Base-by-base conservation (phyloP, 2,329 filamentous ascomycete genomes). In the Macrophomina pseudophaseolina region DNA sequence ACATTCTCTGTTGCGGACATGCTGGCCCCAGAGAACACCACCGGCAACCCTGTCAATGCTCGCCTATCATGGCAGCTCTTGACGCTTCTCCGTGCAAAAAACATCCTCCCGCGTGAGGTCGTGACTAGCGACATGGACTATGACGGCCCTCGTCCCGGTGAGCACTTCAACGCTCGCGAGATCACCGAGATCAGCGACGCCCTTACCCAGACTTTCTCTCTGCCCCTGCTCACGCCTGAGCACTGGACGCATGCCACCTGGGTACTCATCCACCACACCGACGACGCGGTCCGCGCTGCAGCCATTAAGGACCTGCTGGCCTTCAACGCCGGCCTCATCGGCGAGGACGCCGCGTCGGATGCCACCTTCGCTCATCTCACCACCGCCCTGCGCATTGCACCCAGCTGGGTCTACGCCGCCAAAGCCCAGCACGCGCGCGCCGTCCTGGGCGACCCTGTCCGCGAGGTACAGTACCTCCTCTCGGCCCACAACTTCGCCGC, bases 51-150 rank as follows among this genome's bases (percentile, higher is more conserved):
- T 3, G 81, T 96, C 59, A 89, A 94, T 70, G 88, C 89, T 70
- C 87, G 93, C 11, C 81, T 97, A 14, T 88, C 88, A 40, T 99
- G 95, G 89, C 94, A 97, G 77, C 85, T 99, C 14, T 89, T 91
- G 66, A 89, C 91, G 68, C 68, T 82, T 18, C 78, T 84, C 58
- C 73, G 73, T 49, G 80, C 69, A 5, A 52, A 54, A 23, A 63
- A 66, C 38, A 58, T 66, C 32, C 48, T 66, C 6, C 65, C 65
- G 1, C 67, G 54, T 46, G 70, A 72, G 28, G 70, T 71, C 64
- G 70, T n/a, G 70, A 78, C 66, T 70, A 76, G 11, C 75, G 70
- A 71, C 14, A 69, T 70, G 38, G 71, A 32, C 53, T 64, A 18
- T 48, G 68, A n/a, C 60, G 69, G 60, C 38, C 66, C 40, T 71